phyloP scores from a whole-genome alignment of 2,329 filamentous ascomycete species.

The Paraconiothyrium brasiliense region DNA sequence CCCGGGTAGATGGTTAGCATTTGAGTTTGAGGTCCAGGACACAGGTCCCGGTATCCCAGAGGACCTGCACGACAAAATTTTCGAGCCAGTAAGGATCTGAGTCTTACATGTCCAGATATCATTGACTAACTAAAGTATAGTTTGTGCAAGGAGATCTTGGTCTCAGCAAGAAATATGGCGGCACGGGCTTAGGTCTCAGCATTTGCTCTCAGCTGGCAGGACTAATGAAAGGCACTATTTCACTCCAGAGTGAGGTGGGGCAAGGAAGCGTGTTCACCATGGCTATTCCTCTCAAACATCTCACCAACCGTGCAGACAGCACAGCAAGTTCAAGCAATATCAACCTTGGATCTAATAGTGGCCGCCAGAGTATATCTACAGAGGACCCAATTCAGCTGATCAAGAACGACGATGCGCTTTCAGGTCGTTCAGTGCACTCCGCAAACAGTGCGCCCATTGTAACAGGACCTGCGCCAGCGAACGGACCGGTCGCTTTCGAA shows the following conservation, averaged over 20 bases:
- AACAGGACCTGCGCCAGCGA: slow-evolving; percentile 24
- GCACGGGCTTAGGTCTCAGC: slow-evolving; percentile 85
- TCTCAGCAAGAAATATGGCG: slow-evolving; percentile 87
- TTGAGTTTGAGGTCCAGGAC: slow-evolving; percentile 90
- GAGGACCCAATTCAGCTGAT: slow-evolving; percentile 33
- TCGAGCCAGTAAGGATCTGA: slow-evolving; percentile 69
- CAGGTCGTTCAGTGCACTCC: slow-evolving; percentile 44
- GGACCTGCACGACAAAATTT: slow-evolving; percentile 81
- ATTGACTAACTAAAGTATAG: background rate
- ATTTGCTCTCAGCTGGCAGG: slow-evolving; percentile 88
- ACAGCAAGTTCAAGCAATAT: slow-evolving; percentile 51
- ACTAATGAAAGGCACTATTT: slow-evolving; percentile 82
- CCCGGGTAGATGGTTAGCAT: slow-evolving; percentile 74
- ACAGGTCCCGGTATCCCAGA: slow-evolving; percentile 86
- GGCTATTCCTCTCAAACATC: slow-evolving; percentile 80
- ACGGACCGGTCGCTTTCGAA: slow-evolving; percentile 56
- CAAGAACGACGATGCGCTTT: slow-evolving; percentile 44
- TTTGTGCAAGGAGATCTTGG: slow-evolving; percentile 94
- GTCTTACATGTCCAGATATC: background rate
- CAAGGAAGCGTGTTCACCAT: slow-evolving; percentile 84
- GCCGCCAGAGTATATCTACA: slow-evolving; percentile 38
- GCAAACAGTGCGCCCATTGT: slow-evolving; percentile 32
- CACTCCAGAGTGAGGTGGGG: slow-evolving; percentile 74
- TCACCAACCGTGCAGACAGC: slow-evolving; percentile 71
- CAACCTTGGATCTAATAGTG: slow-evolving; percentile 34